Base-by-base conservation (phyloP, 176 grass and related monocot genomes). In the Dactylis glomerata region DNA sequence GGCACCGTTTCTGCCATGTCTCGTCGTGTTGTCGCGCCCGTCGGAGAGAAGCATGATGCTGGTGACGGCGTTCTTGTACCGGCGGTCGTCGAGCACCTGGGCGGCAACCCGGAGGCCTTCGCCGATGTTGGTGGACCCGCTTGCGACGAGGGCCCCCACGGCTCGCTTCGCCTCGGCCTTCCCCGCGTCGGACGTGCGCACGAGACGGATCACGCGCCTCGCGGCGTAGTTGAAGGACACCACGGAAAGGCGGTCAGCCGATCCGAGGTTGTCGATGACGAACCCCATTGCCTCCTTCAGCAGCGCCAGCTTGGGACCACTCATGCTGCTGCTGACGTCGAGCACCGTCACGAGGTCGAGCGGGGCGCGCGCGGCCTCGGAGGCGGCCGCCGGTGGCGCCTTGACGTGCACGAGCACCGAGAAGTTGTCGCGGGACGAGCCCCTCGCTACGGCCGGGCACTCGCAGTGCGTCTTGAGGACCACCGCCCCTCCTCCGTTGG, bases 321-420 rank as follows among this genome's bases (percentile, higher is more conserved):
- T 76, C 94, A 97, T 97, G 94, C 94, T 97, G 12, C 74, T 86
- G 46, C 94, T 97, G 31, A 97, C 81, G 82, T 97, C 94, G 67
- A 97, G 90, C 77, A 94, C 94, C 12, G 94, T 83, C 33, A 94
- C 86, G 0, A 97, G 90, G 66, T 97, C 94, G 16, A 94, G 82
- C 23, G 92, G 87, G 44, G 90, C 90, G 47, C 92, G 88, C 15
- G 64, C 51, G 44, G 20, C 81, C 14, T 73, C 70, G 42, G 70
- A 30, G 42, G 28, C 28, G 14, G 59, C 59, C 5, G 28, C 61
- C 0, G 2, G 49, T 0, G 70, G 6, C 8, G 6, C 24, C 73
- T 80, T 91, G 68, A 69, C 58, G 82, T 92, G 92, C 42, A 92
- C 59, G 37, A 92, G 84, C 58, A 92, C 82, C 15, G 81, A 84